A percentile compares a stretch with the other conserved stretches of the same genome.
Conservation (phyloP, 257 asterid species). For the Solanum infundibuliforme region DNA sequence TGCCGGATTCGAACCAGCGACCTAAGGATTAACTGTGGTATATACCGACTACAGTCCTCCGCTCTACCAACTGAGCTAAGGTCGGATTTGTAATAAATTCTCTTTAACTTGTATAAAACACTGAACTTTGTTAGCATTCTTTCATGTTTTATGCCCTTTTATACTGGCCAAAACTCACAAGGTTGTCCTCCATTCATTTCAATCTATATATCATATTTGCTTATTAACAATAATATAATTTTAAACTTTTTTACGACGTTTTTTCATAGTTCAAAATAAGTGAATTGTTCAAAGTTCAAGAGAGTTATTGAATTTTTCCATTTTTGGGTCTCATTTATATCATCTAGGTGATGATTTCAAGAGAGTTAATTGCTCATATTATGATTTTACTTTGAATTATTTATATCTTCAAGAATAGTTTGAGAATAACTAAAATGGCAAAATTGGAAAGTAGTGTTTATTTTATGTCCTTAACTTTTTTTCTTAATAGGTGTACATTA, state of each 20-base stretch:
- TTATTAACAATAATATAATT: background rate
- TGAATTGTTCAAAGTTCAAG: background rate
- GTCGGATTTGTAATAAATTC: background rate
- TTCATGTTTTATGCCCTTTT: background rate
- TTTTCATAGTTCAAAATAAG: background rate
- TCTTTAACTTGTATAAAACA: no score
- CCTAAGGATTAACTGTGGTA: conserved; percentile 17
- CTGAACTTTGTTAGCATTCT: background rate
- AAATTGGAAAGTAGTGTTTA: no score
- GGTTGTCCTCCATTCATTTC: background rate
- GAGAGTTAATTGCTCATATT: background rate
- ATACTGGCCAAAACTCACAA: background rate
- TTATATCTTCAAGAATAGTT: background rate
- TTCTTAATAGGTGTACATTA: background rate
- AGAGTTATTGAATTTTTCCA: background rate
- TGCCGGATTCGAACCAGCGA: conserved; percentile 47
- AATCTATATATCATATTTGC: background rate
- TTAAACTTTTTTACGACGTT: background rate
- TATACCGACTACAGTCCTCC: conserved; percentile 43
- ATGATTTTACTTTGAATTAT: background rate
- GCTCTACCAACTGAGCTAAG: conserved; percentile 77
- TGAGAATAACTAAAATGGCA: background rate
- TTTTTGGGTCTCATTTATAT: background rate
- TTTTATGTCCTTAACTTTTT: no score
- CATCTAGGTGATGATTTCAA: background rate